Percentiles rank a stretch among this genome's conserved stretches.
These are phyloP conservation scores for Nannochloris sp. DNA, from an alignment of 139 green algal genomes.

Conservation along the genomic window DNA sequence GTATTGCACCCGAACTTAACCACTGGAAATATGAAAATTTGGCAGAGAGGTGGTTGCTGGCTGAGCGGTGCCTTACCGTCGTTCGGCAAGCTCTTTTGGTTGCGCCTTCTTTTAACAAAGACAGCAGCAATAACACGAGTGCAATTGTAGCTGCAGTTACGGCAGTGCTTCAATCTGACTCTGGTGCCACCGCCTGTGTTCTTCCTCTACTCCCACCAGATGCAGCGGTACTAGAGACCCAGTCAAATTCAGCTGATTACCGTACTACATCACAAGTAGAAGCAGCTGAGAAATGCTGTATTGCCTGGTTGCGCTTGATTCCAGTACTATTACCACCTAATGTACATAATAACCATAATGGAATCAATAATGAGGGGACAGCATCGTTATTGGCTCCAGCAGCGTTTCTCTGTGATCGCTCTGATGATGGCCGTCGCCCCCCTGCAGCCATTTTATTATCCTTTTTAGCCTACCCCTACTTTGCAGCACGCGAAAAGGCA, in stretches of 20 bases:
- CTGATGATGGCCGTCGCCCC: neutral
- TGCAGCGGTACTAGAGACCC: slow-evolving; percentile 11
- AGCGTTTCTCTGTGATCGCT: slow-evolving; percentile 10
- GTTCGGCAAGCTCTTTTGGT: slow-evolving; percentile 26
- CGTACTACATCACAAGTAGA: neutral
- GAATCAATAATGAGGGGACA: neutral
- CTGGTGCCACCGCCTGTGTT: slow-evolving; percentile 10
- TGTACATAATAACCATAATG: neutral
- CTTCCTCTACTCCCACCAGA: slow-evolving; percentile 21
- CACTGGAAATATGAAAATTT: slow-evolving; percentile 16
- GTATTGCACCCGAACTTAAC: slow-evolving; percentile 25
- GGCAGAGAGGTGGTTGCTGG: slow-evolving; percentile 28
- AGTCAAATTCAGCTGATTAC: neutral
- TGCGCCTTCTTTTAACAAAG: neutral
- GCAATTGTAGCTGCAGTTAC: neutral
- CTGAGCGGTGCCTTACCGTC: slow-evolving; percentile 24
- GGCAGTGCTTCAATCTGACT: slow-evolving; percentile 15
- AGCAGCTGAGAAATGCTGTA: slow-evolving; percentile 18
- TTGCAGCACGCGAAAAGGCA: slow-evolving; percentile 4
- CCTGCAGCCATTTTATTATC: slow-evolving; percentile 30
- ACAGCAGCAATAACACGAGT: neutral
- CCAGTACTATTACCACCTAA: slow-evolving; percentile 17
- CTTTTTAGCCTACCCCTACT: slow-evolving; percentile 34
- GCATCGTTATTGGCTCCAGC: neutral
- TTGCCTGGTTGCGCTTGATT: slow-evolving; percentile 37